Evolutionary conservation across 768 basidiomycete species (phyloP).

Genomic region (Collybiopsis luxurians): DNA sequence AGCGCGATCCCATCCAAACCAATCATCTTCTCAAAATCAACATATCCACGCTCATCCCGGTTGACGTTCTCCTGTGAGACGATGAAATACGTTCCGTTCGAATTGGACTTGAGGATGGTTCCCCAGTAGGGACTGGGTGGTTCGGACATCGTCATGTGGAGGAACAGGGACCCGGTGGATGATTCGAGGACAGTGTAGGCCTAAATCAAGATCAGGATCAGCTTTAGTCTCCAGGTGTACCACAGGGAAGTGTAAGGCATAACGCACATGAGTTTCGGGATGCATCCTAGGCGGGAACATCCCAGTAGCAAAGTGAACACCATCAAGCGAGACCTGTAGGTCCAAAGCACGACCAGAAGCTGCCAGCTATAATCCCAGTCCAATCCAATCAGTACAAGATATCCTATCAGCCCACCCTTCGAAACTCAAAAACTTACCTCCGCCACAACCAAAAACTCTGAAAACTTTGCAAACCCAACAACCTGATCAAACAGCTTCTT

Average conservation of each 20-base stretch:
- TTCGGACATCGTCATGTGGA: conserved; percentile 93
- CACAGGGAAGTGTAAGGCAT: background rate
- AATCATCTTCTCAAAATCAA: conserved; percentile 97
- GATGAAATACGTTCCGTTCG: conserved; percentile 96
- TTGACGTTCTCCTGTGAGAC: conserved; percentile 87
- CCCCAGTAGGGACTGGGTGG: conserved; percentile 78
- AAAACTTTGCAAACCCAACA: conserved; percentile 96
- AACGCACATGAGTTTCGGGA: conserved; percentile 84
- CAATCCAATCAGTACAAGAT: too few species aligned
- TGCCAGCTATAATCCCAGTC: conserved; percentile 38
- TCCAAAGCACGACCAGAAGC: conserved; percentile 60
- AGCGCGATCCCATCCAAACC: conserved; percentile 95
- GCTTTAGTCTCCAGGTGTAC: too few species aligned
- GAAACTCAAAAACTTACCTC: conserved; percentile 54
- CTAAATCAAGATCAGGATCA: conserved; percentile 31
- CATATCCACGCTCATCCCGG: conserved; percentile 82
- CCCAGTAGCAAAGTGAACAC: conserved; percentile 78
- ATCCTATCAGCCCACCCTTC: conserved; percentile 6
- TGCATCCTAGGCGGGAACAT: conserved; percentile 89
- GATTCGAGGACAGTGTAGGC: conserved; percentile 96
- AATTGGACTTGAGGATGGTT: conserved; percentile 92
- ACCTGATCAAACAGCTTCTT: conserved; percentile 81
- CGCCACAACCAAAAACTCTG: conserved; percentile 94
- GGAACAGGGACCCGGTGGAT: conserved; percentile 87
- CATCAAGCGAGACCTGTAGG: conserved; percentile 92